Base-by-base conservation (phyloP, 805 yeast species). In the Starmerella scarabaei region DNA sequence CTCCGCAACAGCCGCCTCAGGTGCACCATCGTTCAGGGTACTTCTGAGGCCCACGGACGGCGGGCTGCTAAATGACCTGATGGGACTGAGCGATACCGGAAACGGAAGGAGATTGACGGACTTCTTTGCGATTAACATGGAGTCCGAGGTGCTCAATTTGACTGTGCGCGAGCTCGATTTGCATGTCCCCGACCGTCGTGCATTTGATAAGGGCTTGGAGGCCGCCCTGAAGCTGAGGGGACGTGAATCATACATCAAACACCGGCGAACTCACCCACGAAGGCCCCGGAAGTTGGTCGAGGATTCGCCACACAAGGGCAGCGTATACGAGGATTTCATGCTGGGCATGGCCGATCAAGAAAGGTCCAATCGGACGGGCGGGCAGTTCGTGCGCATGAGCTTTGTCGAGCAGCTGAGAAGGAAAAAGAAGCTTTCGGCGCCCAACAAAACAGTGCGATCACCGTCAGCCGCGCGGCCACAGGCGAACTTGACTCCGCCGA, bases 311-410 rank as follows among this genome's bases (percentile, higher is more conserved):
- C 94, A 84, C 55, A 80, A 80, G 51, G 72, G 77, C 41, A 75
- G 86, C 1, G 93, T 84, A 48, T 84, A 81, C 62, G 97, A 91
- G 59, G 93, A 83, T 55, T 66, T 85, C 55, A 88, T 88, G 97
- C 65, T 77, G 23, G 67, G 75, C 8, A 63, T 77, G 68, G 69
- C 68, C 47, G 79, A 75, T 37, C 59, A 61, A 38, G 60, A 50
- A n/a, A 41, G 42, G 20, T 67, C 63, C 12, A 58, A 58, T 40
- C 62, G 66, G 3, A 59, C 68, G 1, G 58, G 66, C 26, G 37
- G 48, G 15, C 93, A 85, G 58, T 91, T 91, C 59, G 73, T 82
- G 68, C 72, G 97, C 48, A 64, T 88, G 37, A 69, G 93, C 47
- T 84, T 86, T 53, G 80, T 88, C 43, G 97, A 88, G 58, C 91